These are phyloP conservation scores for Taxawa tesnikishii DNA, from an alignment of 2,329 filamentous ascomycete genomes.

Conservation along the genomic window DNA sequence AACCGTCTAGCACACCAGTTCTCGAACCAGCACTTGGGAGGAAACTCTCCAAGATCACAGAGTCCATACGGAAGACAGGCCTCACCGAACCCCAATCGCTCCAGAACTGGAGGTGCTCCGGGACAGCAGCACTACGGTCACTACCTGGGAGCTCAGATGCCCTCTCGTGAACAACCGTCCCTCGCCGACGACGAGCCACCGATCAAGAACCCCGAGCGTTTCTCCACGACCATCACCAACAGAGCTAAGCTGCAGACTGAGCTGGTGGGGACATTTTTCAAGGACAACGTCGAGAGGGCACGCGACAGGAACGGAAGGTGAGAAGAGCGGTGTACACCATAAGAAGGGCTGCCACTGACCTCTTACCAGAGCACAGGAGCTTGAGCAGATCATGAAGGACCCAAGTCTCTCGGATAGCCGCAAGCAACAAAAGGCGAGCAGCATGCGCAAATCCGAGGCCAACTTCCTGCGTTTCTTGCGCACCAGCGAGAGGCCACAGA, in stretches of 20 bases:
- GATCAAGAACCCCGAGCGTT: slow-evolving; percentile 67
- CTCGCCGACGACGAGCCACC: slow-evolving; percentile 57
- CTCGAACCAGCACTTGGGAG: slow-evolving; percentile 80
- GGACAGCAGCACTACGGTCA: slow-evolving; percentile 45
- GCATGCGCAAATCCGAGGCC: slow-evolving; percentile 75
- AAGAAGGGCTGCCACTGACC: slow-evolving; percentile 12
- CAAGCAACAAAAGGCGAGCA: slow-evolving; percentile 75
- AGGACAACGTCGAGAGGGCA: slow-evolving; percentile 93
- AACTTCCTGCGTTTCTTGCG: slow-evolving; percentile 89
- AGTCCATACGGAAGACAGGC: slow-evolving; percentile 56
- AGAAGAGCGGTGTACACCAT: background rate
- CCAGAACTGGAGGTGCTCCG: slow-evolving; percentile 54
- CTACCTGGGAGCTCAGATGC: slow-evolving; percentile 52
- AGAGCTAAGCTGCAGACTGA: slow-evolving; percentile 53
- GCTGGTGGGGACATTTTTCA: slow-evolving; percentile 73
- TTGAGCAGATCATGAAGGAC: slow-evolving; percentile 75
- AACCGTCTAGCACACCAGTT: slow-evolving; percentile 92
- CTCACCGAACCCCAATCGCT: slow-evolving; percentile 58
- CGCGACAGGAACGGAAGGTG: slow-evolving; percentile 50
- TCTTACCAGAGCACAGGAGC: slow-evolving; percentile 64
- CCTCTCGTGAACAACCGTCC: slow-evolving; percentile 25
- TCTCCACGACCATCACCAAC: slow-evolving; percentile 76
- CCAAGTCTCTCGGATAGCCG: slow-evolving; percentile 60
- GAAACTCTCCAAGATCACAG: slow-evolving; percentile 51
- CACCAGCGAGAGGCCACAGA: slow-evolving; percentile 84